Evolutionary conservation across 225 moss, liverwort and hornwort species (phyloP), one percentile per base, ranked within the genome.

Genomic region (Bryum argenteum): DNA sequence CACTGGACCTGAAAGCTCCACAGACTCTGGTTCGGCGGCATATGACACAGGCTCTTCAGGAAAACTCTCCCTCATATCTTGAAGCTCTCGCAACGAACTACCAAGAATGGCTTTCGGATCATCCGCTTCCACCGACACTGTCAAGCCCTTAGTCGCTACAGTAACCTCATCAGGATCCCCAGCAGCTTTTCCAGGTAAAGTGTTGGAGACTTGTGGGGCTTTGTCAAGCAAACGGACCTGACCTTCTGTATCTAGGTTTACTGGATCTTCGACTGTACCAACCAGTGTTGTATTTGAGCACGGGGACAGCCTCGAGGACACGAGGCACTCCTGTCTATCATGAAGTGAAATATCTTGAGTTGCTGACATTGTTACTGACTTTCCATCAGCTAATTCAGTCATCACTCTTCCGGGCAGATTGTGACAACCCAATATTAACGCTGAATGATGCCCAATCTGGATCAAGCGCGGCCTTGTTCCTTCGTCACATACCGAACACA

Each of bases 381-480:
- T 84, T 79, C 87, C 87, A 87, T 87, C 67, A 55, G 81, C 76
- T 44, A 84, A 74, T 42, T 87, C 81, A 67, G 83, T 83, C 87
- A 83, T 87, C 54, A 70, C 83, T 73, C 73, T 71, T 58, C 76
- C 63, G 54, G 67, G 64, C 39, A 79, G 62, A 51, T 59, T 67
- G 17, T 47, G 28, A n/a, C 55, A 73, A 40, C 20, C 20, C 22
- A 23, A 65, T 28, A 41, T 6, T 54, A 59, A 43, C 15, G 60
- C 42, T 8, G 20, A 63, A 58, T 9, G 14, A 63, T 38, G 38
- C 21, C 72, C 8, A 17, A 4, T 33, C 59, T 58, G 63, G 63
- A 63, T 71, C 41, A 64, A 26, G 72, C 61, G 47, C 48, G 26
- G 40, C 41, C 33, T 54, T 53, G 69, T 75, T 67, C 75, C 78